Percentiles rank a stretch among this genome's conserved stretches.
Conservation (phyloP, 2,329 filamentous ascomycete genomes). For the Mollisia scopiformis region DNA sequence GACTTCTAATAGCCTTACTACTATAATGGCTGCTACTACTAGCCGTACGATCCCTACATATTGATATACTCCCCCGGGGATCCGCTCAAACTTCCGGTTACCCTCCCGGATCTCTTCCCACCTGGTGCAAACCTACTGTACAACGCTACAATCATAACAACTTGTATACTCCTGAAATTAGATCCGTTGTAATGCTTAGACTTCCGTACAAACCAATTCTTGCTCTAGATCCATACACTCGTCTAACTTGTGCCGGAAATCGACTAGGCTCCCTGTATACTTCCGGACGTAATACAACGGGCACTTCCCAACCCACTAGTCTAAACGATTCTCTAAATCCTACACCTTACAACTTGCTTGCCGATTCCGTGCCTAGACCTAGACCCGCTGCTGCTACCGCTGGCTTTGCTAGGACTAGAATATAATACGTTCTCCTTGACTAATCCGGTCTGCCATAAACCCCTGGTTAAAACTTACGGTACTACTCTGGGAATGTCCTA, state of each 20-base stretch:
- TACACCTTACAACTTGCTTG: slow-evolving; percentile 7
- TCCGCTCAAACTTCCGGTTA: slow-evolving; percentile 1
- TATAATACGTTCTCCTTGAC: background rate
- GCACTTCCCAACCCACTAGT: slow-evolving; percentile 3
- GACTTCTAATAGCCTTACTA: background rate
- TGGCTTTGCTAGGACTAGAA: slow-evolving; percentile 2
- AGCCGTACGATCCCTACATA: background rate
- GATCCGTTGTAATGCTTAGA: too few relatives aligned
- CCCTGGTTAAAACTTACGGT: background rate
- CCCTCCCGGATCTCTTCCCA: background rate
- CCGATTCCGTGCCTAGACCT: slow-evolving; percentile 1
- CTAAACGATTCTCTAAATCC: slow-evolving; percentile 9
- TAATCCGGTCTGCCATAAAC: background rate
- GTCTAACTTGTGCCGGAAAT: background rate
- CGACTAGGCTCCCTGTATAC: background rate
- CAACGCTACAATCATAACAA: slow-evolving; percentile 1
- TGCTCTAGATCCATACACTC: background rate
- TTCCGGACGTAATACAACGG: slow-evolving; percentile 1
- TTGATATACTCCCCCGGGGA: background rate
- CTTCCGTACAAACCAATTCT: too few relatives aligned
- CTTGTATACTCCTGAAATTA: background rate
- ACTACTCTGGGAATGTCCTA: slow-evolving; percentile 1
- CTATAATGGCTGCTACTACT: slow-evolving; percentile 1
- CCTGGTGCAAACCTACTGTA: background rate
- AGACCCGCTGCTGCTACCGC: background rate